These are phyloP conservation scores for Colletotrichum magnum DNA, from an alignment of 2,329 filamentous ascomycete genomes.

Conservation along the genomic window DNA sequence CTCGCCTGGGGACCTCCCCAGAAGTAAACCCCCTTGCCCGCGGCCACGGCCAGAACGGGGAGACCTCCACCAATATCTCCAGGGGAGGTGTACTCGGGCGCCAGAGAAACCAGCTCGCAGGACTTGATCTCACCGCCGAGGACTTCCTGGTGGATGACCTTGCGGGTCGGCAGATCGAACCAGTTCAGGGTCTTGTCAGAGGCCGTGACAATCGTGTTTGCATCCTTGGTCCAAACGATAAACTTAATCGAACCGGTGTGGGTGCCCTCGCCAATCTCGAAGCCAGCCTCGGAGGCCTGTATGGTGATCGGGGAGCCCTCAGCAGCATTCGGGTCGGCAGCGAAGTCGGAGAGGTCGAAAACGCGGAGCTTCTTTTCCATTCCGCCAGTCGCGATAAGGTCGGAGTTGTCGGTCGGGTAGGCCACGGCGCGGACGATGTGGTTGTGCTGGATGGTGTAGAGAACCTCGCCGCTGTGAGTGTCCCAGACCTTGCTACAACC, in stretches of 20 bases:
- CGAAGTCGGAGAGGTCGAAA: slow-evolving; percentile 82
- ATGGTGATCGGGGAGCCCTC: slow-evolving; percentile 60
- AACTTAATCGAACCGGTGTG: slow-evolving; percentile 95
- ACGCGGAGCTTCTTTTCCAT: slow-evolving; percentile 97
- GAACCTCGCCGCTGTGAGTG: slow-evolving; percentile 90
- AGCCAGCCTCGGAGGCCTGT: slow-evolving; percentile 72
- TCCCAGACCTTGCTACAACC: slow-evolving; percentile 92
- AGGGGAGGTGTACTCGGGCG: slow-evolving; percentile 69
- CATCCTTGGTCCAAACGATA: slow-evolving; percentile 92
- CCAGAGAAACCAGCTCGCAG: slow-evolving; percentile 86
- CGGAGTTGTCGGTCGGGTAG: slow-evolving; percentile 84
- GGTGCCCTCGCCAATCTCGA: slow-evolving; percentile 88
- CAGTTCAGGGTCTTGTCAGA: slow-evolving; percentile 93
- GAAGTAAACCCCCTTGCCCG: slow-evolving; percentile 95
- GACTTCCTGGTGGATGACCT: slow-evolving; percentile 81
- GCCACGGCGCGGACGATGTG: slow-evolving; percentile 96
- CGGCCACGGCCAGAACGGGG: slow-evolving; percentile 87
- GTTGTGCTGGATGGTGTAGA: slow-evolving; percentile 89
- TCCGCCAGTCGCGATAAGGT: slow-evolving; percentile 93
- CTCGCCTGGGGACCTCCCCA: slow-evolving; percentile 84
- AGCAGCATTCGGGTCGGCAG: slow-evolving; percentile 50
- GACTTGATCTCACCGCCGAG: slow-evolving; percentile 91
- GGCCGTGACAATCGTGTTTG: slow-evolving; percentile 90
- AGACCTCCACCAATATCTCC: slow-evolving; percentile 76
- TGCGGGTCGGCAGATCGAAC: slow-evolving; percentile 88